Evolutionary conservation across 371 early-diverging fungal genomes (phyloP).

Genomic region (Nematocida parisii): DNA sequence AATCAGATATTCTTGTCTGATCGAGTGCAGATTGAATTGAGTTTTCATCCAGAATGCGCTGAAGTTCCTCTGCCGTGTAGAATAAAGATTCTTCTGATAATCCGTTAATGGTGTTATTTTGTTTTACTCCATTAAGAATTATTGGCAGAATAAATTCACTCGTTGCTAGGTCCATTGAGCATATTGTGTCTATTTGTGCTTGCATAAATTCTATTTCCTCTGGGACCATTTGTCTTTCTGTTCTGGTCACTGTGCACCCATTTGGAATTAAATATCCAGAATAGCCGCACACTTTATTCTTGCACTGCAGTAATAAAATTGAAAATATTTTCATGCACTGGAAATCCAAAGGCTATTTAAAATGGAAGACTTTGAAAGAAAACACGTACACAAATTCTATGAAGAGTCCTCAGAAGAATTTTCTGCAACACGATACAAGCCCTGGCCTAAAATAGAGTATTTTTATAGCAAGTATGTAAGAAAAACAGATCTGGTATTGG

Average conservation of each 20-base stretch:
- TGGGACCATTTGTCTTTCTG: neutral
- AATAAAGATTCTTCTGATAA: neutral
- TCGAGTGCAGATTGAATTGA: neutral
- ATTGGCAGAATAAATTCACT: conserved; percentile 23
- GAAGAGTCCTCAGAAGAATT: conserved; percentile 60
- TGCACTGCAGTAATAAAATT: conserved; percentile 54
- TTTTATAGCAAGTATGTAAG: conserved; percentile 61
- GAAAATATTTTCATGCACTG: conserved; percentile 55
- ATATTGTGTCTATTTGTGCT: conserved; percentile 14
- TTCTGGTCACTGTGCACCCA: neutral
- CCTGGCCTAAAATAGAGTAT: conserved; percentile 62
- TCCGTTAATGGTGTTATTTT: neutral
- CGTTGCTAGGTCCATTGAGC: conserved; percentile 6
- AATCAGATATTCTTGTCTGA: conserved; percentile 5
- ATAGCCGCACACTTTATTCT: conserved; percentile 26
- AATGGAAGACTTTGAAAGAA: conserved; percentile 61
- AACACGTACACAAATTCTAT: conserved; percentile 69
- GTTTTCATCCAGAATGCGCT: neutral
- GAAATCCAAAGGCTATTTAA: neutral
- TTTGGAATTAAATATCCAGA: conserved; percentile 20
- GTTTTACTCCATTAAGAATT: conserved; percentile 16
- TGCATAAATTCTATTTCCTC: conserved; percentile 35
- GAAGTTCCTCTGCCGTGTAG: neutral
- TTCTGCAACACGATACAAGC: conserved; percentile 61
- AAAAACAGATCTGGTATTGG: conserved; percentile 54